Evolutionary conservation across 495 filamentous ascomycete species (phyloP), one percentile per base, ranked within the genome.

Genomic region (Amphirosellinia nigrospora): DNA sequence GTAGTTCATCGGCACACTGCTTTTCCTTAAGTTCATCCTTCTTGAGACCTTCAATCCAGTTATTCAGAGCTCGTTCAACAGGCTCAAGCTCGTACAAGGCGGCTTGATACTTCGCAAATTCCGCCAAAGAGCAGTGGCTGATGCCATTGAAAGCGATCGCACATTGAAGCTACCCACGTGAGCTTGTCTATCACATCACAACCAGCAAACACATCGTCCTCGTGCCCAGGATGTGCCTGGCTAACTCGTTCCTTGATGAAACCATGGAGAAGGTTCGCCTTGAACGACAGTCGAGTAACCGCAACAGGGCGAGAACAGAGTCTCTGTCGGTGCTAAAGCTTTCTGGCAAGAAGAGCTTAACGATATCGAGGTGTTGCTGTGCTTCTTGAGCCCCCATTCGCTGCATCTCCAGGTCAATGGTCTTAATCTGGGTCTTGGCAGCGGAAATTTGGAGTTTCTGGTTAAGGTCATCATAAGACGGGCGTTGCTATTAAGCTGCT

Each of bases 381-480:
- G 93, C 93, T 85, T 99, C 94, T 73, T 95, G 92, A 2, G 94
- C 93, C 71, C 97, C 93, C 79, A 99, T 88, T 70, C 91, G 91
- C 38, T 90, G 86, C 28, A 98, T 84, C 77, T 98, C 96, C 8
- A 97, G 83, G 73, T 98, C 94, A 66, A 98, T 95, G 0, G 93
- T 94, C 78, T 96, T 98, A 73, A 92, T 90, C 78, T 97, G 94
- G 3, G 94, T 89, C 81, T 97, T 98, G 15, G 92, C 86, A 28
- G 93, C 93, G 13, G 94, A 95, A 45, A 90, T 86, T 73, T 97
- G 94, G 41, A 99, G 88, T 74, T 96, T 94, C 87, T 94, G 87
- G 79, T 97, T 98, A 50, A 99, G 86, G 78, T 99, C 87, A 96
- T 90, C 93, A 98, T 97, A 26, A 93, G 93, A 62, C 93, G 87